Evolutionary conservation across 2,329 filamentous ascomycete species (phyloP), one percentile per base, ranked within the genome.

Genomic region (Lecanicillium sp.): DNA sequence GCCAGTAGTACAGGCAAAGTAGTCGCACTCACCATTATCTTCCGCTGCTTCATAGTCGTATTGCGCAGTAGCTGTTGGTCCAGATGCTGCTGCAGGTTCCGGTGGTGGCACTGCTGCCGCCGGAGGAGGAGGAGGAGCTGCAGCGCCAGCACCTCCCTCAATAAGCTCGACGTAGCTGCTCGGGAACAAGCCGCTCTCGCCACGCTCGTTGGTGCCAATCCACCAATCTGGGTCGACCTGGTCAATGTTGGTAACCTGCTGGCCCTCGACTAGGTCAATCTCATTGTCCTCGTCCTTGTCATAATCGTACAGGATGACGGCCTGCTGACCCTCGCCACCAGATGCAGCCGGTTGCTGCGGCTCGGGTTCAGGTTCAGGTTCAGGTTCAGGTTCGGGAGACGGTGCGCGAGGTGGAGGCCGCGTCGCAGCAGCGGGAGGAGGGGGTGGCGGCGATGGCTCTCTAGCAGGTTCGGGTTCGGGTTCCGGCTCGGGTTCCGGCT

Each of bases 151-250:
- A 19, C 50, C 51, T 17, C 75, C 81, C 28, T 83, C 81, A 27
- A 92, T 70, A 16, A 95, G 61, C 59, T 95, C 88, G 38, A 98
- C 90, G 49, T 98, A 98, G 69, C 95, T 96, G 66, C 86, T 92
- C 5, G 92, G 92, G 71, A 98, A 96, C 27, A 98, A 71, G 34
- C 92, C 92, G 42, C 72, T 81, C 60, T 95, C 87, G 51, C 92
- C 92, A 45, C 70, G 72, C 16, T 73, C 67, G 65, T 96, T 98
- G 48, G 83, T 85, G 31, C 94, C 92, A 75, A 95, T 84, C 92
- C 92, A 98, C 92, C 92, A 98, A 57, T 98, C 90, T 37, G 94
- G 84, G 51, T 96, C 92, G 3, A 98, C 87, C 85, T 94, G 94
- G 46, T 96, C 87, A 52, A 98, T 95, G 56, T 95, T 83, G 17